Base-by-base conservation (phyloP, 352 stramenopile genomes). In the Phytopythium ostracodes region DNA sequence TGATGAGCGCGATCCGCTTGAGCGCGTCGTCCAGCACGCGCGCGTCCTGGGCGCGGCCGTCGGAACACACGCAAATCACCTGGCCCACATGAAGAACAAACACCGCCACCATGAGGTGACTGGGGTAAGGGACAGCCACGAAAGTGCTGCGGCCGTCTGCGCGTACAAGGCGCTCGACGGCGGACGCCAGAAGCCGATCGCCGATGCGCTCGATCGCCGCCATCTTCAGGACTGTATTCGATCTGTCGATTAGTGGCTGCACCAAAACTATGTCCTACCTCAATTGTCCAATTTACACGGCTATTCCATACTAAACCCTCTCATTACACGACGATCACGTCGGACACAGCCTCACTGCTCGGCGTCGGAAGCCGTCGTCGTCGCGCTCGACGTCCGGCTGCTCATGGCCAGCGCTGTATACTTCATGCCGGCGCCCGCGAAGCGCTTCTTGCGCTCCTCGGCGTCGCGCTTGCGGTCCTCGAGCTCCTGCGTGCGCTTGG, bases 381-480 rank as follows among this genome's bases (percentile, higher is more conserved):
- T 27, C 35, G 50, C 20, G 7, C 18, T 60, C 42, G 70, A 72
- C 18, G 77, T 60, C 25, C 84, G 83, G 65, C 84, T 92, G 25
- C 66, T 76, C 74, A 94, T 88, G 40, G 85, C 85, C 36, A 91
- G 71, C 7, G 85, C 85, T 3, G 85, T 94, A 67, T 92, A 94
- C 64, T 91, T 94, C 76, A 92, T 89, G 7, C 85, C 85, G 8
- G 71, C 73, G 31, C 75, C 71, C 9, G 77, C 71, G 56, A 91
- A 90, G 61, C 88, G 75, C 56, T 91, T 90, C 66, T 94, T 94
- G 33, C 81, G 72, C 57, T 91, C 83, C 59, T 92, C 83, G 17
- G 85, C 83, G 56, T 92, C 81, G 51, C 71, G 64, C 60, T 92
- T 88, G 20, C 82, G 77, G 35, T 91, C 71, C 63, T 92, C 80